phyloP scores from a whole-genome alignment of 371 early-diverging fungal species.

The Batrachochytrium dendrobatidis region DNA sequence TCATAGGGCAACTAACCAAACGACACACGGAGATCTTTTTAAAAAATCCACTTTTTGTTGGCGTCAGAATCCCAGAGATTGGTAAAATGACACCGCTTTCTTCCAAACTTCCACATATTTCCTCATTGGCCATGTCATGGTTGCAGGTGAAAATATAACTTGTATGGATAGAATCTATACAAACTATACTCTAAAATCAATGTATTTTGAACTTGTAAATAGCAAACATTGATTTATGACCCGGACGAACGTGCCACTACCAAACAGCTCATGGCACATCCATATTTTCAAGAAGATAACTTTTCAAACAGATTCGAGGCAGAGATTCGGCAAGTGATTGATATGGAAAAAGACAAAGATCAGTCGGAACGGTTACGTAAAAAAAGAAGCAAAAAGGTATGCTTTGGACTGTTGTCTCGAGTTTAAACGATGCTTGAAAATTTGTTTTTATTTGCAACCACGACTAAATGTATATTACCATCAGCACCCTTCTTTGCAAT shows the following conservation, averaged over 20 bases:
- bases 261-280: slow-evolving; percentile 40
- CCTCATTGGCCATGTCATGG: slow-evolving; percentile 39
- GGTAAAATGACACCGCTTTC: slow-evolving; percentile 45
- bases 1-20: slow-evolving; percentile 42
- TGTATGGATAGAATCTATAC: not conserved
- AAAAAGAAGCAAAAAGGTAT: slow-evolving; percentile 29
- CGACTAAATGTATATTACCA: not conserved
- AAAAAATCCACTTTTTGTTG: slow-evolving; percentile 47
- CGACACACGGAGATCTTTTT: slow-evolving; percentile 47
- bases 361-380: slow-evolving; percentile 30
- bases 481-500: not conserved
- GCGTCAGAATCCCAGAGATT: slow-evolving; percentile 43
- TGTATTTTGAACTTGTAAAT: not conserved
- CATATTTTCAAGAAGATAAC: slow-evolving; percentile 43
- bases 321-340: slow-evolving; percentile 37
- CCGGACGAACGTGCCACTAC: slow-evolving; percentile 48
- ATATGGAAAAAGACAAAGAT: slow-evolving; percentile 38
- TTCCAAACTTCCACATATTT: slow-evolving; percentile 34
- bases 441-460: not conserved
- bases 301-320: slow-evolving; percentile 43
- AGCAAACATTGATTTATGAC: slow-evolving; percentile 47
- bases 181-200: not conserved
- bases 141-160: slow-evolving; percentile 24
- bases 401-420: not conserved
- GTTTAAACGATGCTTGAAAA: no score